These are phyloP conservation scores for Melocanna baccifera DNA, from an alignment of 176 grass and related monocot species.

Conservation along the genomic window DNA sequence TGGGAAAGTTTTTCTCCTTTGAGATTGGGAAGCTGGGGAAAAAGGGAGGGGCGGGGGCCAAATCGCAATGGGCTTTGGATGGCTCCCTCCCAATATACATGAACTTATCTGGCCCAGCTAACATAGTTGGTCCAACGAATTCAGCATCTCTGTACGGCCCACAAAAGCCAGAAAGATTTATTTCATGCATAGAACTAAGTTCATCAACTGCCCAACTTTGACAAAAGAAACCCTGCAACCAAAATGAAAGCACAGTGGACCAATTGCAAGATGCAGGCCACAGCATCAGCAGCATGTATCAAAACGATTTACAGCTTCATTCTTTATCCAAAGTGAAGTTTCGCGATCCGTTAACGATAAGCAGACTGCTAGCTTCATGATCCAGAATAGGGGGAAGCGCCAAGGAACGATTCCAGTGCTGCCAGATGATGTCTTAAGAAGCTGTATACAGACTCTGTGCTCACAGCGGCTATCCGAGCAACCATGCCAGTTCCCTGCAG, in stretches of 20 bases:
- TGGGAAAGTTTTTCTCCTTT: too few relatives aligned
- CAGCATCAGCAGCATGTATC: background rate
- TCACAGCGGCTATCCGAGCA: conserved; percentile 52
- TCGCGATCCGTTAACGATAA: background rate
- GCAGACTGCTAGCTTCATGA: conserved; percentile 32
- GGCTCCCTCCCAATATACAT: background rate
- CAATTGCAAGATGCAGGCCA: background rate
- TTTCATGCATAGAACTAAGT: background rate
- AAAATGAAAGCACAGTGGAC: background rate
- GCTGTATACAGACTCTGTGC: conserved; percentile 59
- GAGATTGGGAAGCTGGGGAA: background rate
- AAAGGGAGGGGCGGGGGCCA: background rate
- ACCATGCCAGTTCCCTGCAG: conserved; percentile 65
- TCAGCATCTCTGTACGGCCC: background rate
- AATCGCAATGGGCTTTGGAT: background rate
- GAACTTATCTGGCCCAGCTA: background rate
- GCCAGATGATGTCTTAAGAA: conserved; percentile 69
- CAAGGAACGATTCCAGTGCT: conserved; percentile 54
- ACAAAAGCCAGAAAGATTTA: background rate
- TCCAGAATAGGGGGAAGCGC: conserved; percentile 56
- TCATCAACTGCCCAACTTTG: background rate
- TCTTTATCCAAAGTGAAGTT: background rate
- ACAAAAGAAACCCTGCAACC: background rate
- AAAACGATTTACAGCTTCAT: background rate
- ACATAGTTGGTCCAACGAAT: background rate